These are phyloP conservation scores for Phyllachora maydis DNA, from an alignment of 2,329 filamentous ascomycete species.

Conservation along the genomic window DNA sequence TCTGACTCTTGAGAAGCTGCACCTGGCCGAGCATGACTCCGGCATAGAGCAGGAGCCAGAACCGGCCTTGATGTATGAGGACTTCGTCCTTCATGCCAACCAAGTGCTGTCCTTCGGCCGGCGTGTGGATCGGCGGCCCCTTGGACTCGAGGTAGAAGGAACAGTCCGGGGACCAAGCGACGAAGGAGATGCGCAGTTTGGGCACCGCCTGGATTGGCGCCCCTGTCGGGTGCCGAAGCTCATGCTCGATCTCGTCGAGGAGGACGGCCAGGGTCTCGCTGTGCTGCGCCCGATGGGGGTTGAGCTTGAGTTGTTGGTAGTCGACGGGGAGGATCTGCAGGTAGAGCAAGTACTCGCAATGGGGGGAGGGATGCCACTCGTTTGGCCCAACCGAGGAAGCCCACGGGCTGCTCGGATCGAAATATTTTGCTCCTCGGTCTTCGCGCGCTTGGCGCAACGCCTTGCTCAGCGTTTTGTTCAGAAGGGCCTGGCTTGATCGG, in stretches of 20 bases:
- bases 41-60: conserved; percentile 36
- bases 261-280: conserved; percentile 16
- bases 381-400: conserved; percentile 43
- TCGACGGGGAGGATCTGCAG: conserved; percentile 49
- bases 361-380: conserved; percentile 38
- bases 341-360: conserved; percentile 81
- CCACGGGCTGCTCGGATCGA: conserved; percentile 53
- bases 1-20: conserved; percentile 39
- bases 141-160: conserved; percentile 44
- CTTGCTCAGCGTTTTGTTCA: conserved; percentile 52
- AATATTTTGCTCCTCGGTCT: conserved; percentile 24
- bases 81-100: conserved; percentile 39
- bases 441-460: conserved; percentile 45
- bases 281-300: conserved; percentile 9
- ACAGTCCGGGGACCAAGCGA: conserved; percentile 49
- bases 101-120: conserved; percentile 31
- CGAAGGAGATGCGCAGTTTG: conserved; percentile 36
- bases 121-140: conserved; percentile 33
- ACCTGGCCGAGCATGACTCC: conserved; percentile 39
- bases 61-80: conserved; percentile 31
- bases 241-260: conserved; percentile 35
- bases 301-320: conserved; percentile 12
- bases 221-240: conserved; percentile 39
- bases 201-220: conserved; percentile 33
- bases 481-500: conserved; percentile 35